A percentile compares a stretch with the other conserved stretches of the same genome.
Conservation (phyloP, 345 rosid species). For the Citrus trifoliata region DNA sequence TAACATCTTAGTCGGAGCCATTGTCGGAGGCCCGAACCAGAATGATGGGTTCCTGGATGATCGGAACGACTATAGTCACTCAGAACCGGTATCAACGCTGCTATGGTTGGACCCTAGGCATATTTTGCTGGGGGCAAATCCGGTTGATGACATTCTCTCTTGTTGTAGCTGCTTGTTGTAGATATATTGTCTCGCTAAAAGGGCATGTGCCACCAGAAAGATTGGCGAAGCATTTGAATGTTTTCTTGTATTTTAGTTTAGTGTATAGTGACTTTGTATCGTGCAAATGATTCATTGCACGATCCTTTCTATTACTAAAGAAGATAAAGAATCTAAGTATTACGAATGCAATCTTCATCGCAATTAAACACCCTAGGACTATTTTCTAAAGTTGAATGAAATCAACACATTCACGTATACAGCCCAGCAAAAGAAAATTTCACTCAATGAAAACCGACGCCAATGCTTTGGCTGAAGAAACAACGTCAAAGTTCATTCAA, state of each 20-base stretch:
- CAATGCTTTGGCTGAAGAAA: too few species aligned
- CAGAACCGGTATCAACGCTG: slow-evolving; percentile 87
- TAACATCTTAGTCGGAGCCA: slow-evolving; percentile 69
- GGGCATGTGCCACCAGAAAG: neutral
- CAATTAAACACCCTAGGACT: neutral
- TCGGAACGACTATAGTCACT: slow-evolving; percentile 59
- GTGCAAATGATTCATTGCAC: slow-evolving; percentile 7
- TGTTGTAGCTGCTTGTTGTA: neutral
- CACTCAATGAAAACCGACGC: too few species aligned
- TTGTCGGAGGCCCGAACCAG: slow-evolving; percentile 79
- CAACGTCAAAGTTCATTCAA: too few species aligned
- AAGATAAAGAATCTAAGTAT: neutral
- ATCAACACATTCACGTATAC: too few species aligned
- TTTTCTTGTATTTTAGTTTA: neutral
- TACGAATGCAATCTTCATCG: neutral
- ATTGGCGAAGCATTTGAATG: neutral
- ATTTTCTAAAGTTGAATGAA: neutral
- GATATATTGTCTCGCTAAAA: slow-evolving; percentile 8
- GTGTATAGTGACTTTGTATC: neutral
- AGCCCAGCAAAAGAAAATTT: too few species aligned
- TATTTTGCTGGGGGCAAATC: slow-evolving; percentile 45
- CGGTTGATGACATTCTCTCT: neutral
- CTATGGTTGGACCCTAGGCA: slow-evolving; percentile 73
- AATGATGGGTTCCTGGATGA: slow-evolving; percentile 68
- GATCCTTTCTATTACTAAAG: neutral